Conservation (phyloP, 495 filamentous ascomycete species). For the Copromyces sp. region DNA sequence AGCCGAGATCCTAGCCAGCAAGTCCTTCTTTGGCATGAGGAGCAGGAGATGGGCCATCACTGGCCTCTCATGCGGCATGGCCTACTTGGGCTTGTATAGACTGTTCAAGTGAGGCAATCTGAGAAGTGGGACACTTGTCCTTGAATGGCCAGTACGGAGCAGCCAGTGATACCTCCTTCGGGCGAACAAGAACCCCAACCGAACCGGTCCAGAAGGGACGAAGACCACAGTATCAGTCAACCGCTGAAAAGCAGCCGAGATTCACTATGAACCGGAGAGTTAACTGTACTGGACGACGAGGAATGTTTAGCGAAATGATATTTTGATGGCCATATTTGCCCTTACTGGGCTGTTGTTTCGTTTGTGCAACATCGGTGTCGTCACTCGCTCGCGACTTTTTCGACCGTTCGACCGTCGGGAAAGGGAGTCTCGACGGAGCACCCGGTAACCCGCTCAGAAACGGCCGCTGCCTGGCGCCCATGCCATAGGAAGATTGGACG, state of each 20-base stretch:
- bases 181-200: neutral
- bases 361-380: neutral
- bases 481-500: neutral
- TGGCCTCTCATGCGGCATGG: slow-evolving; percentile 56
- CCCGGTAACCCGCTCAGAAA: neutral
- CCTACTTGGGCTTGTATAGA: slow-evolving; percentile 53
- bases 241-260: neutral
- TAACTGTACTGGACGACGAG: neutral
- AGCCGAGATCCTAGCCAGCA: slow-evolving; percentile 56
- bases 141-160: neutral
- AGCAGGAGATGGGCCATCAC: slow-evolving; percentile 60
- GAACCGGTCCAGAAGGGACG: neutral
- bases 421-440: neutral
- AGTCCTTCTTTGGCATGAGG: slow-evolving; percentile 67
- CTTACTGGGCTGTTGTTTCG: neutral
- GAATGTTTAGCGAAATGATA: neutral
- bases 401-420: neutral
- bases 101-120: slow-evolving; percentile 17
- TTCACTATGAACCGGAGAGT: neutral
- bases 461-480: neutral
- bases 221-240: neutral
- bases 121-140: neutral
- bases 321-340: neutral
- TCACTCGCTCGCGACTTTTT: neutral
- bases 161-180: neutral